phyloP scores from a whole-genome alignment of 768 basidiomycete genomes.

The Aureoboletus auriporus region DNA sequence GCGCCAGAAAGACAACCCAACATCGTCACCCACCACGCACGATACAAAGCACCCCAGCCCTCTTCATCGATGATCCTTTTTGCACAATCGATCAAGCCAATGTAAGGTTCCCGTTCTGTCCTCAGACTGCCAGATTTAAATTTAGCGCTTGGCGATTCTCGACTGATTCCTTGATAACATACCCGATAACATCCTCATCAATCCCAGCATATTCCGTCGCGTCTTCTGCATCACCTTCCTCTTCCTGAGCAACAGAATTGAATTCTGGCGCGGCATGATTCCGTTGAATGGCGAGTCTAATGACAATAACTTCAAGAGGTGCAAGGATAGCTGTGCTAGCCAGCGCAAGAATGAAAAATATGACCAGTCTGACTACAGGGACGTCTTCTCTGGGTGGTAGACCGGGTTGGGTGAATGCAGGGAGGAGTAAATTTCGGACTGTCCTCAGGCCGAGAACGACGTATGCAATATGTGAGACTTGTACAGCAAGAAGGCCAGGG shows the following conservation, averaged over 20 bases:
- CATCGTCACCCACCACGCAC: conserved; percentile 72
- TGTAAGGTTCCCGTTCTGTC: conserved; percentile 75
- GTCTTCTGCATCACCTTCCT: conserved; percentile 60
- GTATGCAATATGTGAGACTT: conserved; percentile 43
- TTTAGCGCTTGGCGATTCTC: neutral
- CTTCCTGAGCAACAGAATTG: conserved; percentile 72
- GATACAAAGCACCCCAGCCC: conserved; percentile 67
- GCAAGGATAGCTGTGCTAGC: conserved; percentile 58
- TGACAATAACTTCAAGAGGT: conserved; percentile 77
- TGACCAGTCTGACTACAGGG: conserved; percentile 43
- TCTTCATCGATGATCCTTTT: conserved; percentile 79
- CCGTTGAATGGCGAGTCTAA: conserved; percentile 77
- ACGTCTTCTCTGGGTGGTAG: conserved; percentile 38
- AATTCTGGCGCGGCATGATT: conserved; percentile 76
- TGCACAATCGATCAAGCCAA: conserved; percentile 68
- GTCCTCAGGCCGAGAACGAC: conserved; percentile 40
- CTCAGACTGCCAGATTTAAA: conserved; percentile 46
- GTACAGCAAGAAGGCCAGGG: conserved; percentile 53
- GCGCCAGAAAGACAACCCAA: neutral
- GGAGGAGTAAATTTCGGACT: conserved; percentile 52
- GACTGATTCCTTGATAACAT: conserved; percentile 16
- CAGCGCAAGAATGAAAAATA: conserved; percentile 55
- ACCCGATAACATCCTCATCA: conserved; percentile 87
- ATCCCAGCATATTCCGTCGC: conserved; percentile 59
- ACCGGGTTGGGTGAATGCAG: conserved; percentile 40